phyloP scores from a whole-genome alignment of 495 filamentous ascomycete genomes.

The Chaetomium fimeti region DNA sequence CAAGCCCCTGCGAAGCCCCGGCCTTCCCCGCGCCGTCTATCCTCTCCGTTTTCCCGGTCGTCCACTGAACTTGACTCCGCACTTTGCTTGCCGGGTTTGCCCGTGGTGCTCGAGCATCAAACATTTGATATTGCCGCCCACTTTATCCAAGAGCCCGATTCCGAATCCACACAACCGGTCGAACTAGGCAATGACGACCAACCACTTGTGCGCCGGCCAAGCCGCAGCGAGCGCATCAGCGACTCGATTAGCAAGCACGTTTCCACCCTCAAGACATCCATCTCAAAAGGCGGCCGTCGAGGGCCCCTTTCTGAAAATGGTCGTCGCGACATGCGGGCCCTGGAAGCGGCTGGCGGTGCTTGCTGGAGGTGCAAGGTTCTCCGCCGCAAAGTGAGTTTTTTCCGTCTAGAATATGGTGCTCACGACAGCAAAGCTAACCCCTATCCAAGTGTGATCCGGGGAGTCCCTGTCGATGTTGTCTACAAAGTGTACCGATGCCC shows the following conservation, averaged over 20 bases:
- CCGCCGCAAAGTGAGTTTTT: slow-evolving; percentile 31
- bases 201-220: slow-evolving; percentile 25
- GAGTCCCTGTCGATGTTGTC: slow-evolving; percentile 33
- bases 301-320: slow-evolving; percentile 33
- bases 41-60: slow-evolving; percentile 19
- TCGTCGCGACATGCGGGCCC: slow-evolving; percentile 31
- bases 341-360: slow-evolving; percentile 33
- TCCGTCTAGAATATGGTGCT: neutral
- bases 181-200: neutral
- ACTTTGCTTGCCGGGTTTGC: slow-evolving; percentile 21
- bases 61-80: slow-evolving; percentile 23
- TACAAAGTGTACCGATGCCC: slow-evolving; percentile 34
- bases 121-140: neutral
- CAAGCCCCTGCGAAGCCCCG: neutral
- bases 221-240: slow-evolving; percentile 31
- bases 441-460: slow-evolving; percentile 34
- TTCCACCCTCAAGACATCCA: slow-evolving; percentile 31
- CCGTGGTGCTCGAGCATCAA: slow-evolving; percentile 5
- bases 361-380: slow-evolving; percentile 43
- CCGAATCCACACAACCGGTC: neutral
- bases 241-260: slow-evolving; percentile 38
- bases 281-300: slow-evolving; percentile 33
- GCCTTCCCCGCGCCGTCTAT: neutral
- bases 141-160: neutral
- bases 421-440: slow-evolving; percentile 8